A percentile compares a stretch with the other conserved stretches of the same genome.
Evolutionary conservation across 495 filamentous ascomycete genomes (phyloP).

Genomic region (Chaetomium cochliodes): DNA sequence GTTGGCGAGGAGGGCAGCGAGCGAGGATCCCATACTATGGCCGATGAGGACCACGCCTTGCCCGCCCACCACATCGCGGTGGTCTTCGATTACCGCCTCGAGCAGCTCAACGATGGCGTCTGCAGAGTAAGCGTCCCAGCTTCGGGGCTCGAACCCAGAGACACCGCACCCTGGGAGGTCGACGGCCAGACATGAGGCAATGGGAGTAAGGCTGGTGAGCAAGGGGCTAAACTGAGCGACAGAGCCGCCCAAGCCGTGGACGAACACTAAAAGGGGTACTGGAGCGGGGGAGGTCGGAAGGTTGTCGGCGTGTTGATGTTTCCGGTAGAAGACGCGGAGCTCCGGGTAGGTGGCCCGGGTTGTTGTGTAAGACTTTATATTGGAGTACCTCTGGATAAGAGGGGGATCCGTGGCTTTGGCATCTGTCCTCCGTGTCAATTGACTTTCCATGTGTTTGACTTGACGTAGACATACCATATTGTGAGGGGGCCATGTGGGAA

Average conservation of each 20-base stretch:
- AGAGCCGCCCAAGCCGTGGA: slow-evolving; percentile 89
- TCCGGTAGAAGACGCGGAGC: slow-evolving; percentile 79
- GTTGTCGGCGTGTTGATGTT: slow-evolving; percentile 75
- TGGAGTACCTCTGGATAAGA: slow-evolving; percentile 73
- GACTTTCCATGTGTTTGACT: background rate
- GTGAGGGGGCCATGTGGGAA: slow-evolving; percentile 15
- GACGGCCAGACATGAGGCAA: slow-evolving; percentile 84
- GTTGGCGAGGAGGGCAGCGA: slow-evolving; percentile 72
- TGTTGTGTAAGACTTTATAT: slow-evolving; percentile 68
- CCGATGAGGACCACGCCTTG: slow-evolving; percentile 80
- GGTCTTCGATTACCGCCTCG: slow-evolving; percentile 65
- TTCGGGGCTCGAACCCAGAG: slow-evolving; percentile 65
- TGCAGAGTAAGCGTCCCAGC: slow-evolving; percentile 77
- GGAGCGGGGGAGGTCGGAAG: slow-evolving; percentile 69
- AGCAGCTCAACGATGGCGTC: slow-evolving; percentile 74
- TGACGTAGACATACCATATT: slow-evolving; percentile 3
- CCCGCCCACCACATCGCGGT: slow-evolving; percentile 61
- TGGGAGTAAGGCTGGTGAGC: slow-evolving; percentile 75
- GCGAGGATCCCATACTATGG: slow-evolving; percentile 83
- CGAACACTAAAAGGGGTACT: slow-evolving; percentile 82
- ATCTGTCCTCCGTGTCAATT: slow-evolving; percentile 23
- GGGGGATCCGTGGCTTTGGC: slow-evolving; percentile 62
- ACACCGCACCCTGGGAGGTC: slow-evolving; percentile 87
- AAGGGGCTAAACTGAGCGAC: slow-evolving; percentile 83
- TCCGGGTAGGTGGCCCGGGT: slow-evolving; percentile 67